phyloP scores from a whole-genome alignment of 2,329 filamentous ascomycete species.

The Aspergillus transmontanensis region DNA sequence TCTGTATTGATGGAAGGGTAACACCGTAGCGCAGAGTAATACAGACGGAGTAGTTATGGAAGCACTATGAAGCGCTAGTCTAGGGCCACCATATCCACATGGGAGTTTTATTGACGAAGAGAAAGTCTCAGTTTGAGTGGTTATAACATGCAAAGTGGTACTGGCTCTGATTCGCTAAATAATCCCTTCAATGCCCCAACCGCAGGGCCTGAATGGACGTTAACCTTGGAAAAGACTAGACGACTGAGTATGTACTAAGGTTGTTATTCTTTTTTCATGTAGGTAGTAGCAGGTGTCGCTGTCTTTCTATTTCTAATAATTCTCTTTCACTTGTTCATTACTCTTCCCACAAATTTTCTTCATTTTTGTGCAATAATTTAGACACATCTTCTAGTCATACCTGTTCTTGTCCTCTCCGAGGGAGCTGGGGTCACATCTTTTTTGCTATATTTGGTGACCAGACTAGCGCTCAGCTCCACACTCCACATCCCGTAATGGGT shows the following conservation, averaged over 20 bases:
- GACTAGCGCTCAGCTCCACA: constrained; percentile 13
- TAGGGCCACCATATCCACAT: background rate
- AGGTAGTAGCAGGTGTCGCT: background rate
- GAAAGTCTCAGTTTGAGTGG: constrained; percentile 5
- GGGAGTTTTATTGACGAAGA: background rate
- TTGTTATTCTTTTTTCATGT: background rate
- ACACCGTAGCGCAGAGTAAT: background rate
- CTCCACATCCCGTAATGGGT: constrained; percentile 9
- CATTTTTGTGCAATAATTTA: background rate
- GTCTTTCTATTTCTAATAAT: background rate
- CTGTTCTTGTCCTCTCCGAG: background rate
- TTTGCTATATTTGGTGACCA: constrained; percentile 5
- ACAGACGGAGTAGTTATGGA: background rate
- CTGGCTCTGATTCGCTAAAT: constrained; percentile 4
- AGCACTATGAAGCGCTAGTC: constrained; percentile 4
- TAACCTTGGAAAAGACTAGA: background rate
- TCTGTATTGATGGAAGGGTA: background rate
- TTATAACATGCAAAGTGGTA: constrained; percentile 2
- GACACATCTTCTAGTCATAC: background rate
- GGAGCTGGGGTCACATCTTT: constrained; percentile 3
- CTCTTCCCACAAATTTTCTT: background rate
- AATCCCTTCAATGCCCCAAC: background rate
- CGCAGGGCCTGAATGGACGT: background rate
- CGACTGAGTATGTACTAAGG: background rate
- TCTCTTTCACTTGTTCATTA: background rate